Evolutionary conservation across 148 eudicot species (phyloP).

Genomic region (Diospyros lotus): DNA sequence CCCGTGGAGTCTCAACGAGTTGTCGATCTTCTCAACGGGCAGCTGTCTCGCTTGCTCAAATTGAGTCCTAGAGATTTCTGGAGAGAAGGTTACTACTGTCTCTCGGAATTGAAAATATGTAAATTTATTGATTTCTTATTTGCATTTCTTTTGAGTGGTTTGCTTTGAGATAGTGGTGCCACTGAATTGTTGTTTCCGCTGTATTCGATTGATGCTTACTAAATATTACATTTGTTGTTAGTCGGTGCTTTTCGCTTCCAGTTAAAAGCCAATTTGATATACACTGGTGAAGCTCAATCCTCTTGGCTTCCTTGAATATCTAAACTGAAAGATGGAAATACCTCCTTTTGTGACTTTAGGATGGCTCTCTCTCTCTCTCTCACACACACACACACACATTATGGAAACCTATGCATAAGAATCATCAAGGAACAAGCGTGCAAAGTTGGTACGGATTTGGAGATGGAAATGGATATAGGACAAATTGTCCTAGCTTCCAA

Average conservation of each 20-base stretch:
- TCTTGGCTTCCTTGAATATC: too few species aligned
- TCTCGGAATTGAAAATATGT: not conserved
- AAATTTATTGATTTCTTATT: not conserved
- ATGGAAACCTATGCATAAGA: too few species aligned
- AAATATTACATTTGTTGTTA: not conserved
- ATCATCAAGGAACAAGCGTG: not conserved
- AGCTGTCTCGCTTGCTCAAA: conserved; percentile 66
- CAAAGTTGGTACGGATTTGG: not conserved
- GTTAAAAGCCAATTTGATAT: not conserved
- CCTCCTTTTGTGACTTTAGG: too few species aligned
- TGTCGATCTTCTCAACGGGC: conserved; percentile 74
- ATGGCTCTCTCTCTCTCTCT: too few species aligned
- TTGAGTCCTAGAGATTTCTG: conserved; percentile 69
- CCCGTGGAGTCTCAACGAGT: conserved; percentile 78
- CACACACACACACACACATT: too few species aligned
- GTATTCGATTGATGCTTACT: not conserved
- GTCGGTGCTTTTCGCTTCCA: not conserved
- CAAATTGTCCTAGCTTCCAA: not conserved
- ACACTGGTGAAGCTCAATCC: too few species aligned
- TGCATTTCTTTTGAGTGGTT: not conserved
- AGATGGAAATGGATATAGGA: not conserved
- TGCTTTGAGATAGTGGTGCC: not conserved
- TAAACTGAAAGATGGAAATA: too few species aligned
- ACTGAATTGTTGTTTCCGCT: not conserved
- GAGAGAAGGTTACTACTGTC: conserved; percentile 54